A percentile compares a stretch with the other conserved stretches of the same genome.
These are phyloP conservation scores for Populus euphratica DNA, from an alignment of 345 rosid genomes.

Conservation along the genomic window DNA sequence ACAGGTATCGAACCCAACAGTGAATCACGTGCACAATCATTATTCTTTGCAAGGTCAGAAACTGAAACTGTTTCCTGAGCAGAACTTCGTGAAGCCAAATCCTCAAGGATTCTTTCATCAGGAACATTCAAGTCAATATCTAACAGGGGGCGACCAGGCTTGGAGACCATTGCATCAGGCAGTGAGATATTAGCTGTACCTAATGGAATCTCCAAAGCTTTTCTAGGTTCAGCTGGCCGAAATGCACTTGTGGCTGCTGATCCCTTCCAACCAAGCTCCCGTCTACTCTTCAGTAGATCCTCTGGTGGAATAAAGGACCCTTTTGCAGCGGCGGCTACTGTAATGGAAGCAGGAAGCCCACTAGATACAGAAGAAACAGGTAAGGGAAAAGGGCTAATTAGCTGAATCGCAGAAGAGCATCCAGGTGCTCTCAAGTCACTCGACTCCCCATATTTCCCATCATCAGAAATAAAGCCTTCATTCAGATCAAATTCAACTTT, in stretches of 20 bases:
- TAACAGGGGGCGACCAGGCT: conserved; percentile 46
- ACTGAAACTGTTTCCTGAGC: conserved; percentile 30
- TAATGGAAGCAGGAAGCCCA: conserved; percentile 57
- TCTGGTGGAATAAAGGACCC: conserved; percentile 77
- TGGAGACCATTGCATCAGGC: conserved; percentile 39
- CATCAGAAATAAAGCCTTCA: conserved; percentile 69
- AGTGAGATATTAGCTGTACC: conserved; percentile 23
- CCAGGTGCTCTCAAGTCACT: conserved; percentile 33
- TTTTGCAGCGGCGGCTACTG: conserved; percentile 89
- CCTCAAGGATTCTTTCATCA: conserved; percentile 75
- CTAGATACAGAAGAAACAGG: conserved; percentile 45
- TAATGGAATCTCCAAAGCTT: conserved; percentile 39
- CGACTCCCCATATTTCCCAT: conserved; percentile 41
- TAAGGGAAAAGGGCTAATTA: conserved; percentile 38
- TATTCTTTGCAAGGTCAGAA: conserved; percentile 21
- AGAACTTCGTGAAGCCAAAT: conserved; percentile 46
- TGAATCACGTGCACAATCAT: conserved; percentile 30
- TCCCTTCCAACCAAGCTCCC: conserved; percentile 89
- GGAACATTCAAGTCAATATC: conserved; percentile 85
- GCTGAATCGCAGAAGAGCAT: conserved; percentile 38
- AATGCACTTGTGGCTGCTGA: conserved; percentile 98
- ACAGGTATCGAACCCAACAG: conserved; percentile 26
- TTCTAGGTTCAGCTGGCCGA: conserved; percentile 92
- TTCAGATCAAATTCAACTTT: conserved; percentile 83
- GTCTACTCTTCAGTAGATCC: conserved; percentile 60